Percentiles rank a stretch among this genome's conserved stretches.
Evolutionary conservation across 2,329 filamentous ascomycete species (phyloP).

Genomic region (Xylariales sp.): DNA sequence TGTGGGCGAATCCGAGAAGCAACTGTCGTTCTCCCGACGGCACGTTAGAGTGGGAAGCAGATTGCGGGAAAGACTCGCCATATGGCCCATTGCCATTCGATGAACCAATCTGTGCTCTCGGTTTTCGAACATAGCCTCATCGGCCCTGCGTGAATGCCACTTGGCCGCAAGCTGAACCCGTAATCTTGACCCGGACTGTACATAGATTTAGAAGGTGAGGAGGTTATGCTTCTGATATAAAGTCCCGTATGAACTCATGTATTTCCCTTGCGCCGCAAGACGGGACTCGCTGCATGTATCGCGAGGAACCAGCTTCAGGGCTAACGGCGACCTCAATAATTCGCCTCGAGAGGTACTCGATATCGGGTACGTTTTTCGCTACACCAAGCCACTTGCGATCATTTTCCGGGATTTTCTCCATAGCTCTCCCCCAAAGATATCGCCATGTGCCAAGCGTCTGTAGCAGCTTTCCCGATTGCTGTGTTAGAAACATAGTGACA

Average conservation of each 20-base stretch:
- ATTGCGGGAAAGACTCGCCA: too few relatives aligned
- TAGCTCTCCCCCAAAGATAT: background rate
- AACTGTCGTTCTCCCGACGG: too few relatives aligned
- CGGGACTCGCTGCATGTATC: conserved; percentile 8
- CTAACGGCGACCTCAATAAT: conserved; percentile 9
- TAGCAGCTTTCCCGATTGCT: background rate
- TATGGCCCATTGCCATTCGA: too few relatives aligned
- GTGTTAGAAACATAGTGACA: background rate
- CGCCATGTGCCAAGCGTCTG: background rate
- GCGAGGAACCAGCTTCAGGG: conserved; percentile 2
- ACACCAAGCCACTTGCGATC: conserved; percentile 8
- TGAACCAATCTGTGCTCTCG: too few relatives aligned
- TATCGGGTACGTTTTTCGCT: conserved; percentile 6
- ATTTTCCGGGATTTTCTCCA: background rate
- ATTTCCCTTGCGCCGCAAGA: conserved; percentile 2
- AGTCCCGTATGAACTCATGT: conserved; percentile 8
- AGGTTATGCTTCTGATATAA: conserved; percentile 3
- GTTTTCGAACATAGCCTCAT: too few relatives aligned
- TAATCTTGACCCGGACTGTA: background rate
- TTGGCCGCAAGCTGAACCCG: background rate
- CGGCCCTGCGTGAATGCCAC: too few relatives aligned
- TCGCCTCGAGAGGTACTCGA: conserved; percentile 8
- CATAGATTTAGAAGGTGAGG: too few relatives aligned
- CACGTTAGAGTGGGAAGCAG: too few relatives aligned
- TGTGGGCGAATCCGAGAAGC: too few relatives aligned